Conservation (phyloP, 495 filamentous ascomycete genomes). For the Neurospora sp. region DNA sequence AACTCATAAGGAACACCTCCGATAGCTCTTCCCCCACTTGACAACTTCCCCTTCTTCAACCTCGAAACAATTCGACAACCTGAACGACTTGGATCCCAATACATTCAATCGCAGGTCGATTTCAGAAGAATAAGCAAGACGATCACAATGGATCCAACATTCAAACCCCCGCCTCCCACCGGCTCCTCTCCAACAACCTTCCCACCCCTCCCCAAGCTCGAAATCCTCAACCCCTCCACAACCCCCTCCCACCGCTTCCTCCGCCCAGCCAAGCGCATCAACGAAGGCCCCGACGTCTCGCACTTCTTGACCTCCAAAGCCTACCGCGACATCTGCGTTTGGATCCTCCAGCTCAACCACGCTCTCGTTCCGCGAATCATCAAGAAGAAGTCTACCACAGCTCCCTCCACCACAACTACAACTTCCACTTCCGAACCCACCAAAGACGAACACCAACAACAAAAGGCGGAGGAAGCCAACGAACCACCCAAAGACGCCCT, state of each 20-base stretch:
- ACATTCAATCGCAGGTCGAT: neutral
- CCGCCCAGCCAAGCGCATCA: constrained; percentile 63
- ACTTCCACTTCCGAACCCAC: neutral
- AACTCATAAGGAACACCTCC: neutral
- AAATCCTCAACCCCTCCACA: constrained; percentile 18
- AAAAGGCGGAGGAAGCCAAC: neutral
- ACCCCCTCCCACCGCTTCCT: constrained; percentile 30
- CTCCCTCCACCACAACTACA: neutral
- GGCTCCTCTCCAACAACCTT: neutral
- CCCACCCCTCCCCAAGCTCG: constrained; percentile 17
- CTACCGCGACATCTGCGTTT: constrained; percentile 76
- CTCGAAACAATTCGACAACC: neutral
- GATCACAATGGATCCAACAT: neutral
- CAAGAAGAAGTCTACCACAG: constrained; percentile 8
- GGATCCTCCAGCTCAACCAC: constrained; percentile 80
- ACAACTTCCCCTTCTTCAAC: neutral
- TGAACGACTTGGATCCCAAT: neutral
- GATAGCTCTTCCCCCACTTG: neutral
- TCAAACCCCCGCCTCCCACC: neutral
- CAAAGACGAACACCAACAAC: neutral
- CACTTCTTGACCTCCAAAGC: constrained; percentile 68
- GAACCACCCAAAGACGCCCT: neutral
- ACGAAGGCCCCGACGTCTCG: constrained; percentile 67
- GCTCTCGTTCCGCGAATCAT: constrained; percentile 61
- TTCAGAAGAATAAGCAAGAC: neutral